Base-by-base conservation (phyloP, 805 yeast genomes). In the Candida dajiaensis region DNA sequence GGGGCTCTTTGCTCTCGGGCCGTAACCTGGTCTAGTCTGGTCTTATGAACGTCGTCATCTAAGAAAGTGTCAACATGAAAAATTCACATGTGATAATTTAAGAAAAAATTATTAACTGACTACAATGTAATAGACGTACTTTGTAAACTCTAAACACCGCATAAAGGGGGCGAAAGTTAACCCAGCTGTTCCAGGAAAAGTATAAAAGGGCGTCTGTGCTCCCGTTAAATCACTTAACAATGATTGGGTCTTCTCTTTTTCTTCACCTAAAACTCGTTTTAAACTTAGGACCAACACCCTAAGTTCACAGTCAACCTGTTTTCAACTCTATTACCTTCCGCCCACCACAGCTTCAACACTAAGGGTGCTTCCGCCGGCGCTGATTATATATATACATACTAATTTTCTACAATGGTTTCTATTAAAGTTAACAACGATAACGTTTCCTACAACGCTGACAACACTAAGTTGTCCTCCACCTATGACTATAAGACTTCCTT, bases 401-500 rank as follows among this genome's bases (percentile, higher is more conserved):
- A 49, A 59, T 49, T 50, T 36, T 16, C 39, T 33, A 55, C n/a
- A 19, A 55, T 55, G 61, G 61, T 58, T 35, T 50, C 61, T 38
- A 56, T 80, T 55, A 70, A 77, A 55, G 83, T 81, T 50, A 69
- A 74, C 46, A 77, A 78, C 48, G 70, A 70, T 54, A 81, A 78
- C 54, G 69, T 78, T 43, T 61, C 64, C 42, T 78, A 73, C 66
- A 70, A 76, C 47, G 80, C 45, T 8, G 55, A 57, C 42, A 50
- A 74, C 47, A 63, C 73, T 38, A 72, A 74, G 51, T 72, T 81
- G 52, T 66, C 71, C 52, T 72, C 86, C 40, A 76, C 75, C 54
- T 83, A 80, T 68, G 74, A 81, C 13, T 83, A 83, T 46, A 53
- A 84, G 62, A 87, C 85, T 56, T 83, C 95, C n/a, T 54, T 75